Conservation (phyloP, 2,329 filamentous ascomycete species). For the Corniculantispora saksenae region DNA sequence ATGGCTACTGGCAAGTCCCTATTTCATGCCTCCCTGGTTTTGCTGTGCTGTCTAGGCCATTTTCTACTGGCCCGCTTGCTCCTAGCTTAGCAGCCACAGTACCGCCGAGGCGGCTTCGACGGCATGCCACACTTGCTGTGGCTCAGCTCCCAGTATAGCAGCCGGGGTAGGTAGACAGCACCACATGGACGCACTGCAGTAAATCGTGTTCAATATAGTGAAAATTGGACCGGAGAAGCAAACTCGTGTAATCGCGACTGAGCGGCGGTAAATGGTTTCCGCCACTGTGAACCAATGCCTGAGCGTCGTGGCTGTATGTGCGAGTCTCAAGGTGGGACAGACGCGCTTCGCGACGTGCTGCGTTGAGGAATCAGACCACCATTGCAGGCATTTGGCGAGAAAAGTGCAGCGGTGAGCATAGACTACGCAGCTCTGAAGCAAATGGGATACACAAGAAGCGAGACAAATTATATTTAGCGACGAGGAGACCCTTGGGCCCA, state of each 20-base stretch:
- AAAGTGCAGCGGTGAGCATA: neutral
- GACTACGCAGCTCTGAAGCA: neutral
- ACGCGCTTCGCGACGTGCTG: conserved; percentile 11
- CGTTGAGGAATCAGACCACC: neutral
- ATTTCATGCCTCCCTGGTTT: neutral
- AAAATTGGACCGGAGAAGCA: neutral
- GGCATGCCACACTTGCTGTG: conserved; percentile 11
- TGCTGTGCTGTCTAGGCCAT: neutral
- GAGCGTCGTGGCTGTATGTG: neutral
- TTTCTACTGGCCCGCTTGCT: neutral
- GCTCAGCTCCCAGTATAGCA: neutral
- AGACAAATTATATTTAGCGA: neutral
- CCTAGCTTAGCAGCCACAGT: neutral
- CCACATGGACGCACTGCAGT: neutral
- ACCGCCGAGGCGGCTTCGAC: neutral
- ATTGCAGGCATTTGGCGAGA: neutral
- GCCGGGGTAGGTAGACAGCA: neutral
- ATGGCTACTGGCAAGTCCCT: too few species aligned
- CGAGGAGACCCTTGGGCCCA: neutral
- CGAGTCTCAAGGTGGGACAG: conserved; percentile 9
- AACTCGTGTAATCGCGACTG: neutral
- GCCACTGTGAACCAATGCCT: neutral
- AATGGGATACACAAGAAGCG: neutral
- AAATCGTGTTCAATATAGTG: neutral
- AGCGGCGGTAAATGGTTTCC: neutral